Evolutionary conservation across 805 yeast genomes (phyloP).

Genomic region (Saitoella complicata): DNA sequence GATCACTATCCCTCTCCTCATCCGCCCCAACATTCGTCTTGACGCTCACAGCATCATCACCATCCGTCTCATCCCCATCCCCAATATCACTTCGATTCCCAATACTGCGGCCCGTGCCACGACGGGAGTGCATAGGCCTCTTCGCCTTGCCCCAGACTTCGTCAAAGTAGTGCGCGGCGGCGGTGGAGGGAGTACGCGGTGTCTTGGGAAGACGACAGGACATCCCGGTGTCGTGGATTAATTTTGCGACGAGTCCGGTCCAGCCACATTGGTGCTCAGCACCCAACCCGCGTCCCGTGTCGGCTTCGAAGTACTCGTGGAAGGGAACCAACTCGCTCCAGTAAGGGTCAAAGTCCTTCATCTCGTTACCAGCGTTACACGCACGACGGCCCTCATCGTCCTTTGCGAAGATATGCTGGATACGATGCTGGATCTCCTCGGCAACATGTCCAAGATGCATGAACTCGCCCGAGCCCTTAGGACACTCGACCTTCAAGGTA

Average conservation of each 20-base stretch:
- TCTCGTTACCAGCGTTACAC: constrained; percentile 41
- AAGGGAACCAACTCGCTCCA: constrained; percentile 66
- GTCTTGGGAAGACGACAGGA: constrained; percentile 32
- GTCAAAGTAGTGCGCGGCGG: constrained; percentile 23
- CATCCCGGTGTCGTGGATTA: constrained; percentile 73
- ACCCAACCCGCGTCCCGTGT: constrained; percentile 85
- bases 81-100: too few relatives aligned
- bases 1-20: too few relatives aligned
- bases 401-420: constrained; percentile 63
- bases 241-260: constrained; percentile 85
- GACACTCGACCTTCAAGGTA: constrained; percentile 70
- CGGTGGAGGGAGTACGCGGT: constrained; percentile 20
- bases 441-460: constrained; percentile 79
- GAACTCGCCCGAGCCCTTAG: constrained; percentile 62
- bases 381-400: constrained; percentile 49
- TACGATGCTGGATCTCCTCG: constrained; percentile 72
- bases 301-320: constrained; percentile 85
- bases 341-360: constrained; percentile 41
- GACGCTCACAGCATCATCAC: too few relatives aligned
- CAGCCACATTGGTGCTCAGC: constrained; percentile 93
- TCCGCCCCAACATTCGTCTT: too few relatives aligned
- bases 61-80: too few relatives aligned
- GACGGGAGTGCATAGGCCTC: not conserved
- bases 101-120: not conserved
- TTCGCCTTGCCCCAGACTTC: constrained; percentile 13